Percentiles rank a stretch among this genome's conserved stretches.
These are phyloP conservation scores for Globisporangium irregulare DNA, from an alignment of 352 stramenopile species.

Conservation along the genomic window DNA sequence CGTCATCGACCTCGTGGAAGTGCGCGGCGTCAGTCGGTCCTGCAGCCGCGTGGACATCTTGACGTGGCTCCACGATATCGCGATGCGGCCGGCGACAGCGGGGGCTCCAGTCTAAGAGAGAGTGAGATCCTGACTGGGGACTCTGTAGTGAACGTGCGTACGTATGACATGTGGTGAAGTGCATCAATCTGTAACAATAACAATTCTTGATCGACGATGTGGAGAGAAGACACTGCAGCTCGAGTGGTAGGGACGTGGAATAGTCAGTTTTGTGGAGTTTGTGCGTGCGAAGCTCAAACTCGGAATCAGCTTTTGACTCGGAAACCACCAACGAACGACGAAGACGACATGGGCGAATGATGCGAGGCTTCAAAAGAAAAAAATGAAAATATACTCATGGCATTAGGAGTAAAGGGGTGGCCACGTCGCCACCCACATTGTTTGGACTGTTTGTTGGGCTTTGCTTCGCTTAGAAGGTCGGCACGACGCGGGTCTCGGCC, in stretches of 20 bases:
- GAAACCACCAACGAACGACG: too few species aligned
- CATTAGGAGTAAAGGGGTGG: neutral
- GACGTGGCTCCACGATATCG: slow-evolving; percentile 11
- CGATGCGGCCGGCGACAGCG: neutral
- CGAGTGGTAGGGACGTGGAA: too few species aligned
- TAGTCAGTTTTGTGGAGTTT: too few species aligned
- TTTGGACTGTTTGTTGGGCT: neutral
- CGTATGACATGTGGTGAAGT: neutral
- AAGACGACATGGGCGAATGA: too few species aligned
- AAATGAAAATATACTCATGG: neutral
- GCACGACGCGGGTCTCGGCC: slow-evolving; percentile 36
- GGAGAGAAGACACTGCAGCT: too few species aligned
- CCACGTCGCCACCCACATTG: neutral
- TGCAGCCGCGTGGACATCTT: slow-evolving; percentile 8
- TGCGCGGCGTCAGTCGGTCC: neutral
- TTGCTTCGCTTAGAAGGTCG: slow-evolving; percentile 24
- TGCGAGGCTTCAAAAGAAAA: too few species aligned
- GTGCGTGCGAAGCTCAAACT: too few species aligned
- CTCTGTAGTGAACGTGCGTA: neutral
- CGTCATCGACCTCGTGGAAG: slow-evolving; percentile 12
- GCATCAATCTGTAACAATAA: neutral
- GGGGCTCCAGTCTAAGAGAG: neutral
- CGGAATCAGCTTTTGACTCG: too few species aligned
- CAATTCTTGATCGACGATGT: neutral
- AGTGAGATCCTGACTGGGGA: neutral